These are phyloP conservation scores for Bondarzewia mesenterica DNA, from an alignment of 1,284 basidiomycete species.

Conservation along the genomic window DNA sequence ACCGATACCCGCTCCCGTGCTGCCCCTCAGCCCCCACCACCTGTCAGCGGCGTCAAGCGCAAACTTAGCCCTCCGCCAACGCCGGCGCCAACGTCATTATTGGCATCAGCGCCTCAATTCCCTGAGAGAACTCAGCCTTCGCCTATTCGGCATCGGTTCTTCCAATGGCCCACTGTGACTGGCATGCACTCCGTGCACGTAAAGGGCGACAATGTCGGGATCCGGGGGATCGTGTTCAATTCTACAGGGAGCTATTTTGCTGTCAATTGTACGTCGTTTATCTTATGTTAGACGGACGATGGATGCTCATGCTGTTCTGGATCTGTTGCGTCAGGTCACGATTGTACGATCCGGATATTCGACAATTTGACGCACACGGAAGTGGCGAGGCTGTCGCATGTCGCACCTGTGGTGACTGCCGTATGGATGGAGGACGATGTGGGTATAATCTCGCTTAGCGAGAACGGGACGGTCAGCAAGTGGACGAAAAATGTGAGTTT, in stretches of 20 bases:
- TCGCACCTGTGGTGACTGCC: constrained; percentile 33
- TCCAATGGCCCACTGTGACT: constrained; percentile 34
- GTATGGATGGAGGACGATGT: constrained; percentile 50
- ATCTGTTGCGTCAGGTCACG: constrained; percentile 15
- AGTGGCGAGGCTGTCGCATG: constrained; percentile 34
- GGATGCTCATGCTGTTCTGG: background rate
- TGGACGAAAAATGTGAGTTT: constrained; percentile 46
- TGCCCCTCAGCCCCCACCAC: background rate
- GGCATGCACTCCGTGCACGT: constrained; percentile 27
- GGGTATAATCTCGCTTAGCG: constrained; percentile 44
- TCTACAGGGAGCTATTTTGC: constrained; percentile 41
- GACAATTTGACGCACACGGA: constrained; percentile 29
- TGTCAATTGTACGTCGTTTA: constrained; percentile 33
- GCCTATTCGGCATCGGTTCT: constrained; percentile 10
- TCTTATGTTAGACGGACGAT: constrained; percentile 1
- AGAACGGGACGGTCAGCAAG: constrained; percentile 48
- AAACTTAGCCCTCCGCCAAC: constrained; percentile 9
- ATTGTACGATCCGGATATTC: constrained; percentile 54
- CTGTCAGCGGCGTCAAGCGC: constrained; percentile 9
- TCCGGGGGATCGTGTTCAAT: constrained; percentile 36
- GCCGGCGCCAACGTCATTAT: constrained; percentile 2
- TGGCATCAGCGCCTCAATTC: background rate
- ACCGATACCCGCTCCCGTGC: background rate
- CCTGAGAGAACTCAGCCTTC: too few species aligned
- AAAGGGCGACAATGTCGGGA: constrained; percentile 33